These are phyloP conservation scores for Porcisia deanei DNA, from an alignment of 208 protist genomes.

Conservation along the genomic window DNA sequence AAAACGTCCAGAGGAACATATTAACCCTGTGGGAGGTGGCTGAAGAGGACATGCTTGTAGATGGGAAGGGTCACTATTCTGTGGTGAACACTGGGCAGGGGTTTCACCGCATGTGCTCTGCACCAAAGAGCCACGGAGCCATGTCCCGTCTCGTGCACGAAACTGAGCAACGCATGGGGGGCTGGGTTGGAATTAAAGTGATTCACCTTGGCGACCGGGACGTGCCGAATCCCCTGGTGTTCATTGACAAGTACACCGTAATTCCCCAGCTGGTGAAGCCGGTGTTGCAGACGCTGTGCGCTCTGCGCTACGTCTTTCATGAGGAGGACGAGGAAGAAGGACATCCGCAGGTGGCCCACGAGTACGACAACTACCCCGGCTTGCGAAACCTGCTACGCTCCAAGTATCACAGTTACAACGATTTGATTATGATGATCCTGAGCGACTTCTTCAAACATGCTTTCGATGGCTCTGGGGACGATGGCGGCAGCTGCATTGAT, in stretches of 20 bases:
- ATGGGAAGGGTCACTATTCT: conserved; percentile 54
- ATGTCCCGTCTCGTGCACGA: conserved; percentile 87
- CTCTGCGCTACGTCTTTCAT: conserved; percentile 68
- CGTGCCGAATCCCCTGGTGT: conserved; percentile 97
- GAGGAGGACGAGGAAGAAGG: conserved; percentile 29
- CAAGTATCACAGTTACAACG: conserved; percentile 77
- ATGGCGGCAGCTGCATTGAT: conserved; percentile 96
- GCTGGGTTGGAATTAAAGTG: conserved; percentile 96
- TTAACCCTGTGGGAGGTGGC: conserved; percentile 94
- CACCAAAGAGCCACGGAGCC: conserved; percentile 76
- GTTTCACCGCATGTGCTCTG: conserved; percentile 93
- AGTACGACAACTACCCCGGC: conserved; percentile 66
- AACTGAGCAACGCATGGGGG: conserved; percentile 77
- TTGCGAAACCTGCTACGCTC: conserved; percentile 69
- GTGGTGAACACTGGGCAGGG: conserved; percentile 95
- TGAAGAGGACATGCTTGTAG: conserved; percentile 93
- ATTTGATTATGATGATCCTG: conserved; percentile 84
- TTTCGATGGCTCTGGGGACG: conserved; percentile 94
- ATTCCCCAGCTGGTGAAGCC: conserved; percentile 94
- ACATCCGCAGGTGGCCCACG: conserved; percentile 14
- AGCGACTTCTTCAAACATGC: conserved; percentile 96
- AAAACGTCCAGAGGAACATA: conserved; percentile 92
- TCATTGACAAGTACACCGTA: conserved; percentile 99
- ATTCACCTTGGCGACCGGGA: conserved; percentile 98
- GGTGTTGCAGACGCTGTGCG: conserved; percentile 84